phyloP scores from a whole-genome alignment of 1,284 basidiomycete species.

The Puccinia coronata region DNA sequence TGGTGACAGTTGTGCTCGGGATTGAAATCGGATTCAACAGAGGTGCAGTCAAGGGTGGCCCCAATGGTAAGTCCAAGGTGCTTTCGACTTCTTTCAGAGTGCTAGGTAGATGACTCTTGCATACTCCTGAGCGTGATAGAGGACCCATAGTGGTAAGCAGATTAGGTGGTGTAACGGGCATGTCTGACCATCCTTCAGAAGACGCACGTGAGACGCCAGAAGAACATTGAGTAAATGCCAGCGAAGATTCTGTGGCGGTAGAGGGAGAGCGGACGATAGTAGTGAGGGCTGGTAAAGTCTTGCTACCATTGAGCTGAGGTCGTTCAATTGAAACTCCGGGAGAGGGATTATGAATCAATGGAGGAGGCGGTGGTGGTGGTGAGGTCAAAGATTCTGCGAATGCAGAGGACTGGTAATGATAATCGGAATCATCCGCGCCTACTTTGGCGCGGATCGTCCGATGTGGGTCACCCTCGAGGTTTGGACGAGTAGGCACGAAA shows the following conservation, averaged over 20 bases:
- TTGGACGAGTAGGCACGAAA: slow-evolving; percentile 1
- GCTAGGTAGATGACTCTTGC: slow-evolving; percentile 26
- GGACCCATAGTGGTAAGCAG: slow-evolving; percentile 15
- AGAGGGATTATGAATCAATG: slow-evolving; percentile 6
- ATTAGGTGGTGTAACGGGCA: slow-evolving; percentile 47
- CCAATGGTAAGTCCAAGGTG: background rate
- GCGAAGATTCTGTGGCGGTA: slow-evolving; percentile 43
- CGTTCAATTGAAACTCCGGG: slow-evolving; percentile 21
- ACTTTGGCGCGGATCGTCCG: slow-evolving; percentile 44
- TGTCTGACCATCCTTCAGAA: slow-evolving; percentile 50
- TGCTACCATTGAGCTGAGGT: background rate
- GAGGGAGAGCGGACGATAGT: slow-evolving; percentile 39
- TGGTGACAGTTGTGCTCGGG: slow-evolving; percentile 25
- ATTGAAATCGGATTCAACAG: background rate
- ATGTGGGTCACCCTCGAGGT: slow-evolving; percentile 32
- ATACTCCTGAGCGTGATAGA: background rate
- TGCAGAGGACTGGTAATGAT: slow-evolving; percentile 6
- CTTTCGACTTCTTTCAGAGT: slow-evolving; percentile 10
- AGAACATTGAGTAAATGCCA: slow-evolving; percentile 44
- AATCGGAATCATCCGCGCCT: background rate
- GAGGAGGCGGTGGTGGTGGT: background rate
- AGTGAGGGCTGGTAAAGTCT: slow-evolving; percentile 28
- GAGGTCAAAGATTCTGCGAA: slow-evolving; percentile 16
- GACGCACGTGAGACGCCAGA: slow-evolving; percentile 45
- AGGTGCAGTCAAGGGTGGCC: slow-evolving; percentile 22